Percentiles rank a stretch among this genome's conserved stretches.
phyloP scores from a whole-genome alignment of 768 basidiomycete genomes.

The Leccinum fibrillosum region DNA sequence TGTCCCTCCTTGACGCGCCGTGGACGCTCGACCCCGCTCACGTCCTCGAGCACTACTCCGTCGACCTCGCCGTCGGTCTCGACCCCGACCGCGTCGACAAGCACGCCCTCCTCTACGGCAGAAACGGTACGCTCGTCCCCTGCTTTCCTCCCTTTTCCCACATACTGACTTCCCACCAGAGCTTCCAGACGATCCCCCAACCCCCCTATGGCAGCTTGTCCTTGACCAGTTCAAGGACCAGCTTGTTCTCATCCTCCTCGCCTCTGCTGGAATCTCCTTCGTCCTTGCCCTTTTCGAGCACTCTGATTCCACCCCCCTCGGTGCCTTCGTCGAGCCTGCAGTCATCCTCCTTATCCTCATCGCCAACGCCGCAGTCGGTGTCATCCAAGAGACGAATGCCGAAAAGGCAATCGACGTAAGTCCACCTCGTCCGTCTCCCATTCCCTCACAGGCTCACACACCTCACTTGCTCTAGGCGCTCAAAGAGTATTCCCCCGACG shows the following conservation, averaged over 20 bases:
- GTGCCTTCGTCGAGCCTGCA: constrained; percentile 92
- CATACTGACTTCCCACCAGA: constrained; percentile 44
- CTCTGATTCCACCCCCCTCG: constrained; percentile 59
- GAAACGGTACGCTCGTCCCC: constrained; percentile 60
- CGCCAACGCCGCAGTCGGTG: constrained; percentile 96
- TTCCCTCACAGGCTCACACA: background rate
- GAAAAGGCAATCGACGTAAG: constrained; percentile 96
- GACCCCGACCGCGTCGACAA: constrained; percentile 61
- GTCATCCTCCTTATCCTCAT: constrained; percentile 96
- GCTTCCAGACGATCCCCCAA: constrained; percentile 87
- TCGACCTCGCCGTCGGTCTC: constrained; percentile 62
- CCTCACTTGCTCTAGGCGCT: constrained; percentile 59
- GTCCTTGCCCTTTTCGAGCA: constrained; percentile 87
- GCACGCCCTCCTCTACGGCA: constrained; percentile 79
- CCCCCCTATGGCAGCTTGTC: constrained; percentile 90
- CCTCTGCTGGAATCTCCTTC: constrained; percentile 91
- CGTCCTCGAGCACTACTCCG: constrained; percentile 69
- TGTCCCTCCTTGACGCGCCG: constrained; percentile 58
- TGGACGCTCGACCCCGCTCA: constrained; percentile 75
- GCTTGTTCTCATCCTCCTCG: constrained; percentile 94
- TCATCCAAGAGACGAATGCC: constrained; percentile 94
- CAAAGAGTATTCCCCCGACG: constrained; percentile 96
- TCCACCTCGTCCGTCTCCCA: constrained; percentile 6
- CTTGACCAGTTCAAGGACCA: constrained; percentile 99
- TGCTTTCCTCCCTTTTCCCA: background rate